A percentile compares a stretch with the other conserved stretches of the same genome.
Evolutionary conservation across 495 filamentous ascomycete genomes (phyloP).

Genomic region (Penicillium fimorum): DNA sequence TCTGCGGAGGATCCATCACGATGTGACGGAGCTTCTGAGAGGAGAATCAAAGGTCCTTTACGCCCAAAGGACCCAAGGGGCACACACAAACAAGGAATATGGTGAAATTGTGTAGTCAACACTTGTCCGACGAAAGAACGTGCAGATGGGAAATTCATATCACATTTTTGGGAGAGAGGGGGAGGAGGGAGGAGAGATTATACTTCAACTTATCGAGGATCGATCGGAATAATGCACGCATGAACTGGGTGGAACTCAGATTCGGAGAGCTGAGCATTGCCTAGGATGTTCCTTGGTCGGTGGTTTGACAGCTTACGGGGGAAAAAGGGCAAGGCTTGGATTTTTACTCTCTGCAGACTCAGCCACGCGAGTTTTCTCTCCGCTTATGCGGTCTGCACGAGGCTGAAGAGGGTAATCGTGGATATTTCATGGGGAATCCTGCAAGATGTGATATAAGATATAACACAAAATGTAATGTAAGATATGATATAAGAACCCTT

Average conservation of each 20-base stretch:
- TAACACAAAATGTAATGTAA: no score
- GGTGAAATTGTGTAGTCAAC: background rate
- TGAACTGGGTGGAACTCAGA: slow-evolving; percentile 14
- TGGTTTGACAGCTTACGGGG: slow-evolving; percentile 8
- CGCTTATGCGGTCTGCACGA: slow-evolving; percentile 11
- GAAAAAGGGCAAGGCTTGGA: background rate
- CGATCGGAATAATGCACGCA: slow-evolving; percentile 18
- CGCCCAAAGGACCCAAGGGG: background rate
- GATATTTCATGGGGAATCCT: background rate
- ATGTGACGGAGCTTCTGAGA: slow-evolving; percentile 26
- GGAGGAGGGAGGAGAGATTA: no score
- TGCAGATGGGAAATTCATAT: background rate
- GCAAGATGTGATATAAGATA: background rate
- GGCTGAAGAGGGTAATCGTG: slow-evolving; percentile 21
- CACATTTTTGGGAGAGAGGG: background rate
- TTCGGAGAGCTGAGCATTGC: slow-evolving; percentile 13
- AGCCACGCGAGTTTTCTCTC: slow-evolving; percentile 16
- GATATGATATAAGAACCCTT: no score
- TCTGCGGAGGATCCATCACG: slow-evolving; percentile 33
- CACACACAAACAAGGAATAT: slow-evolving; percentile 1
- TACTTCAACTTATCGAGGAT: slow-evolving; percentile 8
- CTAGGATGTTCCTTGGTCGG: slow-evolving; percentile 23
- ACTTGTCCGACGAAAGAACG: background rate
- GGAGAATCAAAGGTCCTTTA: slow-evolving; percentile 1
- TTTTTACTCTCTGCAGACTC: slow-evolving; percentile 10